Evolutionary conservation across 2,329 filamentous ascomycete genomes (phyloP), one percentile per base, ranked within the genome.

Genomic region (Cercospora zeae-maydis): DNA sequence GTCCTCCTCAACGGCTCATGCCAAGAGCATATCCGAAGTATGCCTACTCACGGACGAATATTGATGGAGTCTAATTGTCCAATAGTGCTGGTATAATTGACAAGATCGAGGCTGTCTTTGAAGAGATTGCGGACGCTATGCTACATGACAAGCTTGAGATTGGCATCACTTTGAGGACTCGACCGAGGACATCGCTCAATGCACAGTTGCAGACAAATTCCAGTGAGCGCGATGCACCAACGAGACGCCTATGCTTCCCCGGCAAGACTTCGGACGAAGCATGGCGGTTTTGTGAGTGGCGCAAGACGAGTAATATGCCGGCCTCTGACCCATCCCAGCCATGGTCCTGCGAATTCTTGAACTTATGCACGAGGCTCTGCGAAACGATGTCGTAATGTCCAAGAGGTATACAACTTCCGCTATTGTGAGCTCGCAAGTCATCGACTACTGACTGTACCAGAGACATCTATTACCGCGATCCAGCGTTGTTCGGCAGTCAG

Each of bases 381-480:
- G 77, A 7, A 76, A 77, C 2, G 77, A 82, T 47, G 72, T 78
- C 16, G 71, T 81, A 9, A 77, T 86, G 63, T 85, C 84, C 0
- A 88, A 87, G 72, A 79, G 84, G 84, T 84, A 69, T 51, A 30
- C 21, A n/a, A 27, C 27, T 2, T 45, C 31, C 11, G 36, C 30
- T 34, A 19, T 14, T 19, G 4, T 27, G 4, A 5, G 24, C 1
- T 3, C 21, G 8, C 30, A 11, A 45, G n/a, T 47, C 54, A 39
- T 16, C 37, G 37, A 59, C 66, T 67, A 45, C 66, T 66, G 30
- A 63, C 31, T 59, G 21, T 24, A 3, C 31, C 64, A 93, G 91
- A 65, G 90, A 91, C 70, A 86, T 96, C 3, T 96, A 88, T 74
- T 96, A 96, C 72, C 86, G 90, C 69, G 83, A 92, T 67, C 85